Base-by-base conservation (phyloP, 2,329 filamentous ascomycete genomes). In the Herpotrichia juniperi region DNA sequence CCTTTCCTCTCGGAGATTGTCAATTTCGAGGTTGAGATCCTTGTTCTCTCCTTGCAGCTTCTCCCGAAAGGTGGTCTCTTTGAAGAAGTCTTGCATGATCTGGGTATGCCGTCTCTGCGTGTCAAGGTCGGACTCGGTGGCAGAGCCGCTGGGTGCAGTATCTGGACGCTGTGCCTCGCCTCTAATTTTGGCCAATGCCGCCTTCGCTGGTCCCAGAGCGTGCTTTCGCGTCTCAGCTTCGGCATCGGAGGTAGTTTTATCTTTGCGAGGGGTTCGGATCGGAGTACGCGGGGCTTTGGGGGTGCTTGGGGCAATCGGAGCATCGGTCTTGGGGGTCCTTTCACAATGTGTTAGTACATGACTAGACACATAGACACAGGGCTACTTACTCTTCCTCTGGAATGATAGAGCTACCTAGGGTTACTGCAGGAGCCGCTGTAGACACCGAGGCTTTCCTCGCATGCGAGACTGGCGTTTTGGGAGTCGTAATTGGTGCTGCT, bases 1-100 rank as follows among this genome's bases (percentile, higher is more conserved):
- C 46, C 63, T 67, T 42, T 72, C 70, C 2, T 58, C 44, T 11
- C 69, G 65, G 24, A 73, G 58, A 3, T 66, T 67, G 25, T 70
- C 66, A 7, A 72, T 61, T 47, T 73, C 66, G 7, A 59, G 58
- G 34, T 35, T 63, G 44, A 73, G 63, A 46, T 72, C 67, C 45
- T 72, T 62, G 56, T 64, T 64, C 48, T 71, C 60, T 51, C 73
- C 68, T 52, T 73, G 69, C 42, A 74, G 61, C 56, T 67, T 57
- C 45, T 74, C 71, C 46, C 71, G 65, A n/a, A 66, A 40, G 26
- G 57, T 72, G 2, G 71, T 74, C 58, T 74, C 71, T 54, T 70
- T 72, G 63, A 74, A 69, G 55, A 74, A 74, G 54, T 74, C 69
- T 22, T 72, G 69, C 71, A 74, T 73, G 37, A 73, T 67, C 53